phyloP scores from a whole-genome alignment of 768 basidiomycete genomes.

The Pseudohyphozyma bogoriensis region DNA sequence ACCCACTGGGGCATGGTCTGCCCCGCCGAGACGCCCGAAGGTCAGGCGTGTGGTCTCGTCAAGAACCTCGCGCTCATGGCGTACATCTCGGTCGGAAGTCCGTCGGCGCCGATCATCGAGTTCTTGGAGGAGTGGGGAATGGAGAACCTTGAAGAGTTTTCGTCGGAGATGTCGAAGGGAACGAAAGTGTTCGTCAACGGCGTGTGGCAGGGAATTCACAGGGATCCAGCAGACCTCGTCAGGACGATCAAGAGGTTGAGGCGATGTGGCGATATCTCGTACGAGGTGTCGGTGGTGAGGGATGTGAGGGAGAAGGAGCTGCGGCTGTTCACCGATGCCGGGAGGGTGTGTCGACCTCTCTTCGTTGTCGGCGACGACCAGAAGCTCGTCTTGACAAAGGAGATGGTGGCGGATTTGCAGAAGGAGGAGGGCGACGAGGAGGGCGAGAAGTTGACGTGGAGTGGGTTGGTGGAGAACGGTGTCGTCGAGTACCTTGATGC shows the following conservation, averaged over 20 bases:
- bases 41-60: conserved; percentile 97
- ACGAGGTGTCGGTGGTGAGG: conserved; percentile 92
- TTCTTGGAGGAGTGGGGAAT: conserved; percentile 98
- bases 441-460: conserved; percentile 57
- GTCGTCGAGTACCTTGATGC: conserved; percentile 91
- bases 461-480: conserved; percentile 70
- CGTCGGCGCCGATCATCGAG: conserved; percentile 90
- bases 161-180: conserved; percentile 42
- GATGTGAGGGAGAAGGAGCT: conserved; percentile 94
- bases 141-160: conserved; percentile 88
- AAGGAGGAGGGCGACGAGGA: conserved; percentile 47
- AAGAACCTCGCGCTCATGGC: conserved; percentile 97
- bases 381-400: conserved; percentile 61
- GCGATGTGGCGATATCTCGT: conserved; percentile 85
- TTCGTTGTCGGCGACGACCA: conserved; percentile 87
- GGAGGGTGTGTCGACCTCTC: conserved; percentile 89
- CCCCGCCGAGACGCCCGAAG: conserved; percentile 98
- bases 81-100: conserved; percentile 93
- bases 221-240: conserved; percentile 83
- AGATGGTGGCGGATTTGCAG: conserved; percentile 64
- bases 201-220: conserved; percentile 98
- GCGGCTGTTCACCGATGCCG: conserved; percentile 89
- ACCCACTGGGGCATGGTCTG: conserved; percentile 99
- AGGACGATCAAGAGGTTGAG: conserved; percentile 86
- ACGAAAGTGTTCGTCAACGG: conserved; percentile 99